Evolutionary conservation across 176 grass and related monocot species (phyloP).

Genomic region (Aegilops speltoides): DNA sequence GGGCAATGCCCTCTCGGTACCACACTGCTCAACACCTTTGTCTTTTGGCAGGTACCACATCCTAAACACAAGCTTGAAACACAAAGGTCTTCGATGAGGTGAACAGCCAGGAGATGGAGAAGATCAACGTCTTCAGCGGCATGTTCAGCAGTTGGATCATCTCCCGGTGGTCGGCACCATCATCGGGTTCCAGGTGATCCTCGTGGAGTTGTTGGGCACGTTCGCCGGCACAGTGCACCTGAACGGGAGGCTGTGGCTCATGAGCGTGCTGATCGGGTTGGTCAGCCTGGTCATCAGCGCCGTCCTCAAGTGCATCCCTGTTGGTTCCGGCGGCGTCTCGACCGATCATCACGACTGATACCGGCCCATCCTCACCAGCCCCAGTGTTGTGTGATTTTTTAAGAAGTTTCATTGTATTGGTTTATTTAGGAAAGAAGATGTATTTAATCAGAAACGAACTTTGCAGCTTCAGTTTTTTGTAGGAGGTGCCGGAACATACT

Average conservation of each 20-base stretch:
- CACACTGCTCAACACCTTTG: no score
- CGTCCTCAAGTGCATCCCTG: slow-evolving; percentile 65
- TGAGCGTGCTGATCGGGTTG: slow-evolving; percentile 55
- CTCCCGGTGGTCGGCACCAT: slow-evolving; percentile 45
- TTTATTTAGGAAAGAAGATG: neutral
- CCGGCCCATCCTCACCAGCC: slow-evolving; percentile 55
- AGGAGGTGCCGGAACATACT: neutral
- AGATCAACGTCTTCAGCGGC: slow-evolving; percentile 78
- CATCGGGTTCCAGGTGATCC: slow-evolving; percentile 66
- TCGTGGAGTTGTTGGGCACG: slow-evolving; percentile 66
- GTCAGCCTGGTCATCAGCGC: slow-evolving; percentile 54
- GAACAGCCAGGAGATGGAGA: no score
- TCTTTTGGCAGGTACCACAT: no score
- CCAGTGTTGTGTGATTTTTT: slow-evolving; percentile 49
- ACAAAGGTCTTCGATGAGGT: no score
- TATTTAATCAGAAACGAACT: neutral
- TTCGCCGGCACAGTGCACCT: slow-evolving; percentile 75
- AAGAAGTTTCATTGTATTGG: neutral
- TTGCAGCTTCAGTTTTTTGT: neutral
- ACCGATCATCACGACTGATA: slow-evolving; percentile 34
- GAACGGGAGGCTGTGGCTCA: slow-evolving; percentile 55
- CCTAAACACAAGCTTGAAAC: no score
- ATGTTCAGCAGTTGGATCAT: slow-evolving; percentile 78
- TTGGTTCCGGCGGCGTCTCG: slow-evolving; percentile 12
- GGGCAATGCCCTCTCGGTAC: no score